A percentile compares a stretch with the other conserved stretches of the same genome.
Conservation (phyloP, 371 early-diverging fungal species). For the Cokeromyces recurvatus region DNA sequence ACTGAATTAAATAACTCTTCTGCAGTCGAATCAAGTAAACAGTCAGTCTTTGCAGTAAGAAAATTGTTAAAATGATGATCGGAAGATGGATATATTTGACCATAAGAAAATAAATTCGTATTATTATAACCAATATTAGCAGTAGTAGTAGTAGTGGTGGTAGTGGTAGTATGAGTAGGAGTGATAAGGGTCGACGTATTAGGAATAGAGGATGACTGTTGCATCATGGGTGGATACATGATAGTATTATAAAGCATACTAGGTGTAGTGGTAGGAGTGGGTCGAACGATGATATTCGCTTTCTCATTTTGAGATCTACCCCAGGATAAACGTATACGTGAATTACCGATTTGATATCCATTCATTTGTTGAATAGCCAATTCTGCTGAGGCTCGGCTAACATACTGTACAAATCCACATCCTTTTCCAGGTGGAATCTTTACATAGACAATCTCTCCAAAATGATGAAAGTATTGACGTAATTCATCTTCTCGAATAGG, state of each 20-base stretch:
- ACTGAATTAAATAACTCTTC: background rate
- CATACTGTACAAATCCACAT: conserved; percentile 91
- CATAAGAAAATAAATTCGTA: background rate
- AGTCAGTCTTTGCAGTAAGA: background rate
- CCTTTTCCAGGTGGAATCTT: conserved; percentile 92
- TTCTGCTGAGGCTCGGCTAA: conserved; percentile 76
- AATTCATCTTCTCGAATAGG: conserved; percentile 82
- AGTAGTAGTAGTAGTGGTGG: background rate
- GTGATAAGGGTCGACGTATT: background rate
- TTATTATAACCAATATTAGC: background rate
- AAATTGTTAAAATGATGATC: background rate
- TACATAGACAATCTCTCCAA: conserved; percentile 86
- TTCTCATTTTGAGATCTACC: conserved; percentile 50
- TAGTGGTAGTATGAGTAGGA: background rate
- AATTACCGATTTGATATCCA: conserved; percentile 74
- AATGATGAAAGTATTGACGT: conserved; percentile 68
- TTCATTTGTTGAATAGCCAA: conserved; percentile 84
- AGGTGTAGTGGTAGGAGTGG: background rate
- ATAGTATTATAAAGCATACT: background rate
- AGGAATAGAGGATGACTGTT: background rate
- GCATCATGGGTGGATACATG: background rate
- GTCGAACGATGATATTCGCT: background rate
- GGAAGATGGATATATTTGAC: background rate
- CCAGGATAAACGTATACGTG: conserved; percentile 87
- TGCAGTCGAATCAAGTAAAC: background rate